Evolutionary conservation across 2,329 filamentous ascomycete species (phyloP), one percentile per base, ranked within the genome.

Genomic region (Neophaeococcomyces mojaviensis): DNA sequence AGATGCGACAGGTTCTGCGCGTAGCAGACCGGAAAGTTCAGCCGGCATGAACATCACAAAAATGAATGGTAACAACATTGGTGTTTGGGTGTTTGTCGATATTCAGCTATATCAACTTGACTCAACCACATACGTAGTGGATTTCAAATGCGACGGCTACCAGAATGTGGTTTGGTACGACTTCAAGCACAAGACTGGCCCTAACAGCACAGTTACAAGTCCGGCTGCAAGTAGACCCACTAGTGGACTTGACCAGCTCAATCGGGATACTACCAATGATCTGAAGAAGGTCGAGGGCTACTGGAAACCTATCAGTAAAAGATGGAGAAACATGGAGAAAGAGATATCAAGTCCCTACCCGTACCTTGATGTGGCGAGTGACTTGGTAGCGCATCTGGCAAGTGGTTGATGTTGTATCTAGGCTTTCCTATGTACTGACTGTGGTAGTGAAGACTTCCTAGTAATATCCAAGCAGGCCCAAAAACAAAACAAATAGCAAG

Each of bases 121-220:
- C 64, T 81, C 82, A 48, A 84, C 86, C 46, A 90, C 92, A 55
- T 97, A 90, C 65, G 82, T 98, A 52, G 92, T 98, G 39, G 92
- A 98, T 64, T 98, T 98, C 74, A 97, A 96, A 64, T 97, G 90
- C 64, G 89, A 92, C 12, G 92, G 92, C 16, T 98, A 98, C 67
- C 92, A 98, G 69, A 87, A 92, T 46, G 83, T 90, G 39, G 79
- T 83, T 54, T 70, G 54, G 54, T 51, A 53, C 30, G 52, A 55
- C 39, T 32, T 32, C 19, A 57, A 49, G 44, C 54, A 50, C 84
- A 41, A 70, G 57, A 15, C 59, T 13, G 46, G 45, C 34, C 51
- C 50, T 38, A 66, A 15, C 66, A 70, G 54, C 65, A 68, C 49
- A 61, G 68, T 53, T 61, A 69, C 55, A 59, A 71, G 19, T 69